Evolutionary conservation across 2,329 filamentous ascomycete species (phyloP), one percentile per base, ranked within the genome.

Genomic region (Neoascochyta sp.): DNA sequence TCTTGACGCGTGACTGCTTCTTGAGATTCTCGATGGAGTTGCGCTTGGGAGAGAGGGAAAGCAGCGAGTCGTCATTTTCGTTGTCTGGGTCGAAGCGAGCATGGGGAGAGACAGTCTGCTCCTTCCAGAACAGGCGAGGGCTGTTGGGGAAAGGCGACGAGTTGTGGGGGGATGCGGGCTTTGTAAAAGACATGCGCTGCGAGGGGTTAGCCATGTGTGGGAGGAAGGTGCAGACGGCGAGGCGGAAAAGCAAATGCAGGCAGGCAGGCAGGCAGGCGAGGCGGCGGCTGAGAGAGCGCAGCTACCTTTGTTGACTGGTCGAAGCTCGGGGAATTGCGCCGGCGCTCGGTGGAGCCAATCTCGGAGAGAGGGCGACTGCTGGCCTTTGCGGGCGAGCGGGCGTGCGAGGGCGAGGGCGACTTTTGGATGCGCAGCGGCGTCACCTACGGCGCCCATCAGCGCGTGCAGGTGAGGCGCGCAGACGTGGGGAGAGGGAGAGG

Each of bases 1-100:
- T 96, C 74, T 90, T 95, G 54, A 98, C 92, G 39, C 92, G 84
- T 32, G 90, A 95, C 17, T 88, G 89, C 61, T 83, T 86, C 68
- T 95, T 93, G 37, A 98, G 75, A 56, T 89, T 89, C 74, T 98
- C 92, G 47, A 98, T 89, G 11, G 90, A 96, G 24, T 86, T 86
- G 57, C 90, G 84, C 35, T 79, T 81, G 13, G 86, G 80, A 24
- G 83, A 82, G 6, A 81, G 78, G 8, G 83, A 80, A 5, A 78
- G 77, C 9, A 83, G 81, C 23, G 75, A 71, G 28, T 78, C 73
- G n/a, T 28, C 31, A 28, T 36, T 42, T 35, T 73, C 71, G 40
- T 76, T 72, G 33, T 39, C 49, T 15, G 60, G 56, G 65, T 95
- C 89, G 43, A 75, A 76, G 52, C 71, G 75, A 62, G 70, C 78